phyloP scores from a whole-genome alignment of 345 rosid genomes.

The Lumnitzera racemosa region DNA sequence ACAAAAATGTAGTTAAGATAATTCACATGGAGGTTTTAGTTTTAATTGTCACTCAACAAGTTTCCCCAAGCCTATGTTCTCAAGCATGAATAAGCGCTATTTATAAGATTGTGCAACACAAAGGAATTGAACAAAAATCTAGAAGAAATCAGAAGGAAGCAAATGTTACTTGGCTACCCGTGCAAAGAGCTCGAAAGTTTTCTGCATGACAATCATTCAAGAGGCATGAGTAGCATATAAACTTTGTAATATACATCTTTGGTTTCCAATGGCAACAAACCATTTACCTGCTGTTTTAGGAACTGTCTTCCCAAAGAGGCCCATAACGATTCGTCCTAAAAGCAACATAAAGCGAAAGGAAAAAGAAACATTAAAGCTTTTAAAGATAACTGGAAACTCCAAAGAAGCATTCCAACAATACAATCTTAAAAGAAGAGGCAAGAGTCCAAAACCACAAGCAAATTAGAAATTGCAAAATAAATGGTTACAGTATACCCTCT shows the following conservation, averaged over 20 bases:
- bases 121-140: background rate
- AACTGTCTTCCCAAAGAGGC: slow-evolving; percentile 82
- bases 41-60: too few species aligned
- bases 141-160: slow-evolving; percentile 14
- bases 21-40: too few species aligned
- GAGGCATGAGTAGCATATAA: slow-evolving; percentile 5
- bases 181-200: slow-evolving; percentile 95
- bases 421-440: too few species aligned
- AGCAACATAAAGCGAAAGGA: slow-evolving; percentile 2
- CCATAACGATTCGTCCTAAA: slow-evolving; percentile 77
- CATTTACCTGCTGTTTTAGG: slow-evolving; percentile 79
- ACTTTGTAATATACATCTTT: background rate
- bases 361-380: too few species aligned
- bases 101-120: background rate
- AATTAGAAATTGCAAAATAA: too few species aligned
- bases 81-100: too few species aligned
- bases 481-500: too few species aligned
- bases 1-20: too few species aligned
- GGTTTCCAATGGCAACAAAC: background rate
- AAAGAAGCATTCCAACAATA: background rate
- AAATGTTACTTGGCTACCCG: slow-evolving; percentile 72
- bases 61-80: too few species aligned
- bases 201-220: slow-evolving; percentile 42
- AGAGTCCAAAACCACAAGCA: too few species aligned
- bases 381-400: background rate